A percentile compares a stretch with the other conserved stretches of the same genome.
Evolutionary conservation across 345 rosid genomes (phyloP).

Genomic region (Moricandia moricandioides): DNA sequence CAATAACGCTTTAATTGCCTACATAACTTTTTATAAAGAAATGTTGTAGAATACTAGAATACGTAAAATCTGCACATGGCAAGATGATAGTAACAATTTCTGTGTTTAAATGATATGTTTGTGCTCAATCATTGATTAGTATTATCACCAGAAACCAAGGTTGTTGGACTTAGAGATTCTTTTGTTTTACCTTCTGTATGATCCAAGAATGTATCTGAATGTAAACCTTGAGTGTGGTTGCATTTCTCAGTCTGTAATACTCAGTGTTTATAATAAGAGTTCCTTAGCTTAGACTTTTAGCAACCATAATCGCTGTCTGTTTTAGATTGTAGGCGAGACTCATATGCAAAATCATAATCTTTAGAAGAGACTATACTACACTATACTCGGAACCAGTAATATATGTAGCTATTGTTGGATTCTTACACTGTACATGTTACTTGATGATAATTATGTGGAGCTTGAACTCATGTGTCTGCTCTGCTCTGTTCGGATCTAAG

Average conservation of each 20-base stretch:
- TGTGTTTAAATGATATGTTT: not conserved
- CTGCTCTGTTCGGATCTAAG: not conserved
- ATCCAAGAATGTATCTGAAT: not conserved
- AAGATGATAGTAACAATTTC: not conserved
- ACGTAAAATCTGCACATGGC: not conserved
- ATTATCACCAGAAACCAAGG: not conserved
- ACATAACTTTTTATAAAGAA: not conserved
- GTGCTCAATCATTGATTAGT: not conserved
- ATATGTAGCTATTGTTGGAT: too few relatives aligned
- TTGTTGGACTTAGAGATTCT: not conserved
- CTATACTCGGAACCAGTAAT: too few relatives aligned
- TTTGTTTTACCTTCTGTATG: not conserved
- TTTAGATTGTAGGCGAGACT: not conserved
- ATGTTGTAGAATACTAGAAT: not conserved
- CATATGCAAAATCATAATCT: not conserved
- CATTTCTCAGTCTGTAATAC: not conserved
- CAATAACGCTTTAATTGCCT: too few relatives aligned
- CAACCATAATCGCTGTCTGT: not conserved
- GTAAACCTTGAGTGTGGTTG: not conserved
- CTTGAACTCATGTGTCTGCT: not conserved
- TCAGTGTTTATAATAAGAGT: not conserved
- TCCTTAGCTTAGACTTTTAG: not conserved
- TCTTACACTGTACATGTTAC: too few relatives aligned
- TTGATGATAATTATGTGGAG: not conserved
- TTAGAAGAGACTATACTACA: not conserved